phyloP scores from a whole-genome alignment of 768 basidiomycete genomes.

The Podaxis carcinomalis region DNA sequence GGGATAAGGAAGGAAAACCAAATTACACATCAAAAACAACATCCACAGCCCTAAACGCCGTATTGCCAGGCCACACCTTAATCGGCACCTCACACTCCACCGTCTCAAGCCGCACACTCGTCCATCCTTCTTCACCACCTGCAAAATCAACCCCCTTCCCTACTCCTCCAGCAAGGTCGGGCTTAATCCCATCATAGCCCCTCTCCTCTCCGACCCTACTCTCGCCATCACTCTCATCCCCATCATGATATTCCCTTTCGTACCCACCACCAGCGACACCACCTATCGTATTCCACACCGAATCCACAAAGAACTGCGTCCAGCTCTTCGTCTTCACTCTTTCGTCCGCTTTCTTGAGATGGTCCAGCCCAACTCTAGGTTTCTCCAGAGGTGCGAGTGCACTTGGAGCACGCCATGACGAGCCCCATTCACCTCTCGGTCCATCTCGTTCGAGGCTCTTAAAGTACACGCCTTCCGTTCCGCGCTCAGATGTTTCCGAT shows the following conservation, averaged over 20 bases:
- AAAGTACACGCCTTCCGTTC: conserved; percentile 48
- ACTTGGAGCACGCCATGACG: conserved; percentile 54
- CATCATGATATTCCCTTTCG: conserved; percentile 57
- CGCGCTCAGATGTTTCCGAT: conserved; percentile 35
- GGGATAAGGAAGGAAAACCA: not conserved
- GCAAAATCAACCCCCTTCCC: conserved; percentile 49
- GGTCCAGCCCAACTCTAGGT: conserved; percentile 20
- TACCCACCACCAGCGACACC: conserved; percentile 16
- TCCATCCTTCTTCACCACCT: conserved; percentile 60
- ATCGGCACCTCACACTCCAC: conserved; percentile 95
- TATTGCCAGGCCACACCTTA: conserved; percentile 85
- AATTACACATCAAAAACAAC: conserved; percentile 70
- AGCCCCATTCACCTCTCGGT: conserved; percentile 66
- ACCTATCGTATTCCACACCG: conserved; percentile 14
- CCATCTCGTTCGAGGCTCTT: conserved; percentile 57
- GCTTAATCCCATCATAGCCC: conserved; percentile 47
- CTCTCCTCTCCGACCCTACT: conserved; percentile 18
- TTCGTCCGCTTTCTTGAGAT: conserved; percentile 13
- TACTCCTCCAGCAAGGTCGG: conserved; percentile 43
- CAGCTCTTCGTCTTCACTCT: conserved; percentile 29
- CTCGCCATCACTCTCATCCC: conserved; percentile 40
- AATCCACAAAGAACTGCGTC: conserved; percentile 33
- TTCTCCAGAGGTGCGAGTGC: conserved; percentile 63
- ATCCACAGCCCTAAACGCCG: conserved; percentile 75
- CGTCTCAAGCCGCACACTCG: conserved; percentile 69